Evolutionary conservation across 768 basidiomycete genomes (phyloP), one percentile per base, ranked within the genome.

Genomic region (Neoboletus subvelutipes): DNA sequence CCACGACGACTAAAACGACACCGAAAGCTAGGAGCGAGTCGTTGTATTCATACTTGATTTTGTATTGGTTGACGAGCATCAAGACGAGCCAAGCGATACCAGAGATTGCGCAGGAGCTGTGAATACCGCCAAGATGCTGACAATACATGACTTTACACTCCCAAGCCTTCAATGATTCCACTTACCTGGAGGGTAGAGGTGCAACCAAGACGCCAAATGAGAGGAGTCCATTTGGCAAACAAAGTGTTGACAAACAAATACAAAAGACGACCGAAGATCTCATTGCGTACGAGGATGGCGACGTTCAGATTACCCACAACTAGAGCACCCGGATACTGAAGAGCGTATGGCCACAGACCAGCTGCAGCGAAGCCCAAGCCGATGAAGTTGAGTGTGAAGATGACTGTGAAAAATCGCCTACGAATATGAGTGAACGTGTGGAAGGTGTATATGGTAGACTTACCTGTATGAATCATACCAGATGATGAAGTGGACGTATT

Each of bases 381-480:
- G 22, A 80, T 70, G 55, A 84, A 65, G 60, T 93, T 93, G 45
- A 88, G 56, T 0, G 74, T 69, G 59, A 89, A 76, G 17, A 83
- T 73, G 53, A 88, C 69, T 0, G 81, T 82, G 70, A 87, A 92
- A 57, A 92, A 87, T 73, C 90, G 91, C 47, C 89, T 90, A 50
- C 15, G 56, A 52, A 52, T 22, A 29, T 67, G 36, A 66, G 51
- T 45, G 34, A 54, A 10, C 9, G 3, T 15, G 18, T 26, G 7
- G 28, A 40, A 43, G 12, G 28, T 24, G n/a, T 12, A 24, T 17
- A 22, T 17, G 15, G 12, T 29, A 22, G 5, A 60, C 78, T 9
- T 56, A 86, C 89, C 87, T 77, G 65, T 92, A 92, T 0, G 84
- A 86, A 64, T 92, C 88, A 71, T 85, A 91, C 90, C 90, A 92